A percentile compares a stretch with the other conserved stretches of the same genome.
phyloP scores from a whole-genome alignment of 768 basidiomycete species.

The Lactarius pseudohatsudake region DNA sequence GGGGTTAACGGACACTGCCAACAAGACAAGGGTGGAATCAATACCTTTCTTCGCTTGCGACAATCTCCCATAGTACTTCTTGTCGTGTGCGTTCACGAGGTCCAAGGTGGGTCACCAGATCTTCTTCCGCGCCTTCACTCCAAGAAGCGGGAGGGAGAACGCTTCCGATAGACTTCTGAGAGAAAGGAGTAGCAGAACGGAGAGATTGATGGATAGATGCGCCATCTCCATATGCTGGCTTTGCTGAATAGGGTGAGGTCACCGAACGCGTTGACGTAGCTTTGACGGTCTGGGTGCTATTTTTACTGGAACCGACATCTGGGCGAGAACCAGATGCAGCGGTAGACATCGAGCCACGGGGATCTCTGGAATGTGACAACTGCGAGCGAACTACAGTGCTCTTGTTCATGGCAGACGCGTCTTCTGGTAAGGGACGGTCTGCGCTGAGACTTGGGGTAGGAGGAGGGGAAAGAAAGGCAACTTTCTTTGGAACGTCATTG shows the following conservation, averaged over 20 bases:
- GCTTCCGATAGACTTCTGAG: conserved; percentile 66
- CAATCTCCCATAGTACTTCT: conserved; percentile 96
- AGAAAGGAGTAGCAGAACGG: conserved; percentile 80
- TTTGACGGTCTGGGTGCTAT: conserved; percentile 44
- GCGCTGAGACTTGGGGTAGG: conserved; percentile 57
- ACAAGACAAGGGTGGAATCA: conserved; percentile 25
- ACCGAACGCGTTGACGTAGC: conserved; percentile 62
- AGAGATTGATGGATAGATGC: conserved; percentile 61
- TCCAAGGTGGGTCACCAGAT: conserved; percentile 90
- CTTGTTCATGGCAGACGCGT: conserved; percentile 48
- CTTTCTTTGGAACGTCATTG: conserved; percentile 73
- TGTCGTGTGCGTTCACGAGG: conserved; percentile 92
- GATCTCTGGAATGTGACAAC: conserved; percentile 66
- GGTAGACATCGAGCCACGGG: conserved; percentile 64
- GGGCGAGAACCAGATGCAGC: conserved; percentile 62
- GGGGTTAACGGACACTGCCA: conserved; percentile 7
- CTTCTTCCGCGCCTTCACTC: conserved; percentile 94
- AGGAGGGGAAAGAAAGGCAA: conserved; percentile 82
- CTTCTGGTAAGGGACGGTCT: conserved; percentile 54
- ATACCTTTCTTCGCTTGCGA: conserved; percentile 93
- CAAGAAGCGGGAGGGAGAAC: conserved; percentile 80
- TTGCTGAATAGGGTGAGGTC: conserved; percentile 60
- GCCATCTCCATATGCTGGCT: conserved; percentile 42
- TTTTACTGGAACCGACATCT: conserved; percentile 51
- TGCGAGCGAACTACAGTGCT: conserved; percentile 78